Evolutionary conservation across 2,329 filamentous ascomycete species (phyloP).

Genomic region (Cercospora janseana): DNA sequence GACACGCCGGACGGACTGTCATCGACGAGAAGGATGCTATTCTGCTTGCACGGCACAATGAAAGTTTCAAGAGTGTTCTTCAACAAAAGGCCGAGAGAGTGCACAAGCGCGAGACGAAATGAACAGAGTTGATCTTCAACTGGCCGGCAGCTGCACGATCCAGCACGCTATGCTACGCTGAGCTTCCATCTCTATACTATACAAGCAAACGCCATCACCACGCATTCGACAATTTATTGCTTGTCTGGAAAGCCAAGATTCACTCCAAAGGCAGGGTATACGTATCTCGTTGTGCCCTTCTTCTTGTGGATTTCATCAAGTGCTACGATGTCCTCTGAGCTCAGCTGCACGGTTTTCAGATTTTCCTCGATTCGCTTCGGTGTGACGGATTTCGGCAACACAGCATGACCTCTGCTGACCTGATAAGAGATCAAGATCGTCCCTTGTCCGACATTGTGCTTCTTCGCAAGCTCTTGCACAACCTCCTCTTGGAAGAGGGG

Average conservation of each 20-base stretch:
- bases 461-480: conserved; percentile 50
- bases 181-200: conserved; percentile 7
- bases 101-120: conserved; percentile 23
- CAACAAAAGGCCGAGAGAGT: conserved; percentile 62
- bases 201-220: background rate
- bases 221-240: conserved; percentile 27
- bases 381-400: conserved; percentile 62
- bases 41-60: conserved; percentile 81
- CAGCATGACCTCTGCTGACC: conserved; percentile 66
- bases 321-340: conserved; percentile 60
- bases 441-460: conserved; percentile 49
- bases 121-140: background rate
- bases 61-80: conserved; percentile 75
- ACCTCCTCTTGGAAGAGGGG: conserved; percentile 50
- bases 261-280: conserved; percentile 51
- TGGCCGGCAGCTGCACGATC: background rate
- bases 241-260: conserved; percentile 52
- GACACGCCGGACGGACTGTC: conserved; percentile 76
- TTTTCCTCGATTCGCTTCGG: conserved; percentile 64
- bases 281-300: conserved; percentile 48
- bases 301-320: conserved; percentile 48
- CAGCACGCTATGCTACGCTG: background rate
- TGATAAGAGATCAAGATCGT: conserved; percentile 70
- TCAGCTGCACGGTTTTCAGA: conserved; percentile 63
- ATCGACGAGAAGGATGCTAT: conserved; percentile 85